A percentile compares a stretch with the other conserved stretches of the same genome.
Conservation (phyloP, 129 eudicot genomes). For the Arctium minus region DNA sequence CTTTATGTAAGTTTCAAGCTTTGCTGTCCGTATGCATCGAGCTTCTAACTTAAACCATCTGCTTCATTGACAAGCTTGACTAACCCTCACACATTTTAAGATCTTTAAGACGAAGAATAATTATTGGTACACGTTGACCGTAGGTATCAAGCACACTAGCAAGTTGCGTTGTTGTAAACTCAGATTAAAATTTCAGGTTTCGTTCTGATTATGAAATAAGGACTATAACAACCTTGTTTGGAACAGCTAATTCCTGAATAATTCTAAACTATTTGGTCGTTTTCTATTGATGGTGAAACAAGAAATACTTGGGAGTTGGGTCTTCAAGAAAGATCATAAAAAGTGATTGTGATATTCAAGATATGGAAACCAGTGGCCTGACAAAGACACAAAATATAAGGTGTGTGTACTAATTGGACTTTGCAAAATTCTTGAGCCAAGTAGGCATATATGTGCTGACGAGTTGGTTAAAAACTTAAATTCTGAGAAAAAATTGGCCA, state of each 20-base stretch:
- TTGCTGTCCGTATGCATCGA: background rate
- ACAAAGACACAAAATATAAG: background rate
- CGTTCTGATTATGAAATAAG: background rate
- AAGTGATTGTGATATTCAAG: background rate
- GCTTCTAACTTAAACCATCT: background rate
- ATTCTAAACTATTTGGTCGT: background rate
- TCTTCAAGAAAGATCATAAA: background rate
- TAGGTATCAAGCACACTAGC: background rate
- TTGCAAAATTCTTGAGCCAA: background rate
- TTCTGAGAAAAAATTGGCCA: background rate
- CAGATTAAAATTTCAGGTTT: background rate
- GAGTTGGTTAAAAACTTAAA: background rate
- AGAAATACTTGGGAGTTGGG: background rate
- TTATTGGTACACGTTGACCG: background rate
- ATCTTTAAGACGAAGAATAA: background rate
- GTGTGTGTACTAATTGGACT: background rate
- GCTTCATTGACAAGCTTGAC: background rate
- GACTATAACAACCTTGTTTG: background rate
- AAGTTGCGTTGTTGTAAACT: background rate
- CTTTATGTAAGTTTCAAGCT: constrained; percentile 6
- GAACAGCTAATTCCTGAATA: background rate
- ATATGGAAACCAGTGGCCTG: background rate
- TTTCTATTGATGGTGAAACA: background rate
- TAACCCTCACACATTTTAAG: background rate
- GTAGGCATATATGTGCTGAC: background rate